Base-by-base conservation (phyloP, 2,329 filamentous ascomycete genomes). In the Westerdykella ornata region DNA sequence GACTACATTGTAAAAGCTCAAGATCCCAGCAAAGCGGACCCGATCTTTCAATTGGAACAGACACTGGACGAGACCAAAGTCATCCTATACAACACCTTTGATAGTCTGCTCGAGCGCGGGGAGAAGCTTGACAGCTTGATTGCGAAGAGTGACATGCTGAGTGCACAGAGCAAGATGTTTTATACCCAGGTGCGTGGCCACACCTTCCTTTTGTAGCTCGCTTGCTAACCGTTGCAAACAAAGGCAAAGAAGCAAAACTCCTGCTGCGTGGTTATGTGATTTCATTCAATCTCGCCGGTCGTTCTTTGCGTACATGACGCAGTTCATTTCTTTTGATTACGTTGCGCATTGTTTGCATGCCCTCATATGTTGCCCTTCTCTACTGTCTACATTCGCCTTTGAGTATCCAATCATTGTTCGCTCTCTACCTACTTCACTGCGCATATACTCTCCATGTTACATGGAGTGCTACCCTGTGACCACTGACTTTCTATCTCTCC, bases 21-120 rank as follows among this genome's bases (percentile, higher is more conserved):
- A 72, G 85, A 96, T 66, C 88, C 90, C 11, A 75, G 82, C 60
- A 78, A 94, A 70, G 89, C 88, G 52, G 88, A 94, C 71, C 90
- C 83, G 68, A 94, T 97, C 63, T 80, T 88, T 74, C 89, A 88
- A 76, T 96, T 98, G 58, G 90, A 97, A 69, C 85, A 88, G 71
- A 88, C 98, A 72, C 76, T 98, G 47, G 89, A 97, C 62, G 89
- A 96, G 75, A 97, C 90, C 46, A 97, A 96, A 78, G 89, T 94
- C 62, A 84, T 95, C 45, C 75, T 98, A 57, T 88, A 97, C 72
- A 94, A 97, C 78, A 96, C 92, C 34, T 96, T 95, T 57, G 85
- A 94, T 72, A 85, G 80, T 59, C 82, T 84, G 36, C 68, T 96
- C 59, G 84, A 96, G 73, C 79, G 92, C 47, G 92, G 89, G 32